Evolutionary conservation across 1,284 basidiomycete genomes (phyloP), one percentile per base, ranked within the genome.

Genomic region (Ceratobasidium sp.): DNA sequence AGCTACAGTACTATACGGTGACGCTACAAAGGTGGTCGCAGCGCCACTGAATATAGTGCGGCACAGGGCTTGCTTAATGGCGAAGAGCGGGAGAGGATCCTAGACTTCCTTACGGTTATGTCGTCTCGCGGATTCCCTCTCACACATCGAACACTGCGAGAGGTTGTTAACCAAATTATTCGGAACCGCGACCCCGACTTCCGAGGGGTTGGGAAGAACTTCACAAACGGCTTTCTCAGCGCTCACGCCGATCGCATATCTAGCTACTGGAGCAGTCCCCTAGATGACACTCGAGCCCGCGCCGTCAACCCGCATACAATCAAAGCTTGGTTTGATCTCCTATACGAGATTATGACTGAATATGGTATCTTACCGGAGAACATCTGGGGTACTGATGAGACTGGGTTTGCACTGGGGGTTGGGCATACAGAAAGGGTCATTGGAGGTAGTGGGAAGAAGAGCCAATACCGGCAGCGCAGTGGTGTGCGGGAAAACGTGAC

Each of bases 331-430:
- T 84, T 83, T 77, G 78, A 83, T 4, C 23, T 51, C 82, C 40
- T 78, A 82, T 7, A 79, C 81, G 67, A 70, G 80, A 51, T 70
- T 67, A 67, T 84, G 46, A 72, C 81, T 0, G 53, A 83, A 6
- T 42, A 56, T 39, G 80, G 80, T 3, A 82, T 86, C 40, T n/a
- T 61, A 26, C 77, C 79, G 6, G 77, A 83, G 42, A 80, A 85
- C 77, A 84, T 85, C 12, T 86, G 84, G 72, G 82, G 82, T 15
- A 85, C 86, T 84, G 86, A 87, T 77, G 83, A 87, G 80, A 84
- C 82, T 76, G 83, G 85, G 2, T 84, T 85, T 79, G 83, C 80
- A 12, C 78, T 81, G 5, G 80, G 81, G 1, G 73, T 83, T 56
- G 67, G 75, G 49, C 82, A 82, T 0, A 82, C 70, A 12, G 80